Base-by-base conservation (phyloP, 139 green algal genomes). In the Micromonas commoda region DNA sequence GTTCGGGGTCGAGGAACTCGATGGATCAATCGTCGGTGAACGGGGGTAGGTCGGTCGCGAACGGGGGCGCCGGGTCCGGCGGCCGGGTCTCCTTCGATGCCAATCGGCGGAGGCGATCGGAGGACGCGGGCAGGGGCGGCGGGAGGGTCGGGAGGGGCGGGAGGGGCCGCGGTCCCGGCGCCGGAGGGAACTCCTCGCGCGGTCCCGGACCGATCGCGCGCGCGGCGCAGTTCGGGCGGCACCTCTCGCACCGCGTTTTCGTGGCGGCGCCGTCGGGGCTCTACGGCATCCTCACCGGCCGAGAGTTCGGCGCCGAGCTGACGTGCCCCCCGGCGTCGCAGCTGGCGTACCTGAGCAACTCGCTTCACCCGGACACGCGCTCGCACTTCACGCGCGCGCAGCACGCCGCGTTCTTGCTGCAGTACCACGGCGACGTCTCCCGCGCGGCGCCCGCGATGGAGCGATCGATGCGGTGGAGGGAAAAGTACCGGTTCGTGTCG, bases 401-500 rank as follows among this genome's bases (percentile, higher is more conserved):
- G 68, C 1, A 37, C 31, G 31, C 68, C 20, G 26, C 37, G 2
- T 75, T 75, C 29, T 64, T 75, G 35, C 24, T 75, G 35, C 68
- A 75, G 29, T 61, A 28, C 19, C 28, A 63, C n/a, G 53, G 53
- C 37, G 31, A 70, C 28, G 29, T 63, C 37, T 60, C 37, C 19
- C 21, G 16, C 0, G 68, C 68, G 1, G 68, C 68, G 21, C 37
- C 35, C 37, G 68, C 68, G 23, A 39, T 75, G 37, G 68, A 75
- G 35, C 68, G 68, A 3, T 75, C 68, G 9, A 6, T 61, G 37
- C 23, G 61, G 38, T 75, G 68, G 68, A 23, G 68, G 19, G 61
- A 32, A 5, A 28, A 39, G 35, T 75, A 75, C 68, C n/a, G 53
- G 29, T 75, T 75, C 53, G 6, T 75, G 20, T 21, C 52, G 34